A percentile compares a stretch with the other conserved stretches of the same genome.
phyloP scores from a whole-genome alignment of 139 green algal species.

The Raphidocelis subcapitata region DNA sequence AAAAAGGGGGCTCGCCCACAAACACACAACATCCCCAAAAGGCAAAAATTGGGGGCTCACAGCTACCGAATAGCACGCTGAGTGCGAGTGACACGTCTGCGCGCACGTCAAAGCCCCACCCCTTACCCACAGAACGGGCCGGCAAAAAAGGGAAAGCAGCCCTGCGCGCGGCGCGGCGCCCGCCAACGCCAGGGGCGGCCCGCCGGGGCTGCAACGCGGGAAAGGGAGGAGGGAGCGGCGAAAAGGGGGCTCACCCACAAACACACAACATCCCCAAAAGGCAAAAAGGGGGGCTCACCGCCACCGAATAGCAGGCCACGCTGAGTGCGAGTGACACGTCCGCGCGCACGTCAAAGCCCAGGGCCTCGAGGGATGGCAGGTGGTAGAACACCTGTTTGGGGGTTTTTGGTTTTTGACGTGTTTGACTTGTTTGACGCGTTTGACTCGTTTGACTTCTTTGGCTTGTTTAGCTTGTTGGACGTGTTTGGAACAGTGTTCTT shows the following conservation, averaged over 20 bases:
- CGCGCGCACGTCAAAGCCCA: constrained; percentile 78
- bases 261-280: neutral
- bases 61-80: constrained; percentile 45
- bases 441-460: neutral
- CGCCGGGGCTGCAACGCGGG: neutral
- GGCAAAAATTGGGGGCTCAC: neutral
- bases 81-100: constrained; percentile 69
- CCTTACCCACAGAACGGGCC: too few species aligned
- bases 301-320: constrained; percentile 50
- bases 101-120: constrained; percentile 76
- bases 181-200: too few species aligned
- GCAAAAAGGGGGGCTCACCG: neutral
- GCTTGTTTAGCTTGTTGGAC: neutral
- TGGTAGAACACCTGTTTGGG: constrained; percentile 71
- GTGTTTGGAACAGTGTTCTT: too few species aligned
- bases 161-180: too few species aligned
- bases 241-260: too few species aligned
- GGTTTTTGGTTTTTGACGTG: neutral
- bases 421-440: neutral
- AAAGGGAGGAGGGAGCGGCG: too few species aligned
- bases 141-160: too few species aligned
- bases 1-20: too few species aligned
- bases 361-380: constrained; percentile 66
- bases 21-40: neutral
- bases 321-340: constrained; percentile 72